Evolutionary conservation across 768 basidiomycete genomes (phyloP).

Genomic region (Melanogaster broomeanus): DNA sequence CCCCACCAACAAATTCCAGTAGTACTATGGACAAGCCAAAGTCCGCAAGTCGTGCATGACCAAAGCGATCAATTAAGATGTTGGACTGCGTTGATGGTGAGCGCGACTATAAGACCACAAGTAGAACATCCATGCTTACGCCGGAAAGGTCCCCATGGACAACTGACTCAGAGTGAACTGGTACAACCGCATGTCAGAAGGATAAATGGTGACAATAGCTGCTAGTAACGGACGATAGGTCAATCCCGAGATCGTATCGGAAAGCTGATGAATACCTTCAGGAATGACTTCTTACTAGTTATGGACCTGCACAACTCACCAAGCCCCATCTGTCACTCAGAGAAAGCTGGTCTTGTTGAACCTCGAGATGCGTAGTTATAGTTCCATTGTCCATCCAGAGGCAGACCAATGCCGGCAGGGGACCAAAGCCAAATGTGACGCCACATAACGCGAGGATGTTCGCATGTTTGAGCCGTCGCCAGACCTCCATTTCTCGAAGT

Average conservation of each 20-base stretch:
- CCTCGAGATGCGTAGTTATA: slow-evolving; percentile 12
- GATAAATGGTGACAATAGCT: neutral
- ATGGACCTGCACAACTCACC: slow-evolving; percentile 7
- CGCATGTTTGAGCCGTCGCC: slow-evolving; percentile 16
- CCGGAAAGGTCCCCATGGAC: slow-evolving; percentile 7
- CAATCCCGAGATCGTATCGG: neutral
- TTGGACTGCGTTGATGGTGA: neutral
- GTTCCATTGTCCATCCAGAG: slow-evolving; percentile 27
- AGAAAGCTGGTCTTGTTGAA: slow-evolving; percentile 10
- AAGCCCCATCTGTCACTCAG: slow-evolving; percentile 10
- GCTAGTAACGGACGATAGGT: neutral
- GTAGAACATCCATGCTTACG: neutral
- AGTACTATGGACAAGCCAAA: slow-evolving; percentile 46
- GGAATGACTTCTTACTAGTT: neutral
- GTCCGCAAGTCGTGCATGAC: slow-evolving; percentile 42
- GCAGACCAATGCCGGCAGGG: slow-evolving; percentile 22
- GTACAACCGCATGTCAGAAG: neutral
- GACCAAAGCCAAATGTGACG: slow-evolving; percentile 17
- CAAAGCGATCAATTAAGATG: slow-evolving; percentile 38
- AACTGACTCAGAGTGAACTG: slow-evolving; percentile 1
- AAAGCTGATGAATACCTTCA: neutral
- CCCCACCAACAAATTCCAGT: slow-evolving; percentile 33
- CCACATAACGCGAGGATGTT: slow-evolving; percentile 19
- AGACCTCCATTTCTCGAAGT: slow-evolving; percentile 18
- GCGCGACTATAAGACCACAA: neutral